phyloP scores from a whole-genome alignment of 2,329 filamentous ascomycete species.

The Pseudogymnoascus sp. region DNA sequence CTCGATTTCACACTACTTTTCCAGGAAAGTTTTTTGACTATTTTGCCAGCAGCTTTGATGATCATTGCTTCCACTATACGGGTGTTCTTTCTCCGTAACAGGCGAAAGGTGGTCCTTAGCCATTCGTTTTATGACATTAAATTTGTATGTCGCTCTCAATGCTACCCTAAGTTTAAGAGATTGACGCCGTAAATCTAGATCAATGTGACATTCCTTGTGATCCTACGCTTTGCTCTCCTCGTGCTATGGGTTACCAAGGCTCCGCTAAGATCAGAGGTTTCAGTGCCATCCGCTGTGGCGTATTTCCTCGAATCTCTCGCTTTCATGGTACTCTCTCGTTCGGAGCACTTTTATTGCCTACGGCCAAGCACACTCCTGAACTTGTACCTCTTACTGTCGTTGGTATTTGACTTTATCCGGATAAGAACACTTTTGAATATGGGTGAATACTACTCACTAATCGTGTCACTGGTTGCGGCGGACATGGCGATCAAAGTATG shows the following conservation, averaged over 20 bases:
- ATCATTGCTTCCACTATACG: neutral
- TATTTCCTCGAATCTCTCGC: slow-evolving; percentile 1
- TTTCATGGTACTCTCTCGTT: slow-evolving; percentile 2
- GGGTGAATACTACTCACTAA: neutral
- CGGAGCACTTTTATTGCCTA: neutral
- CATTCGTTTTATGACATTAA: neutral
- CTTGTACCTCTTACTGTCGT: neutral
- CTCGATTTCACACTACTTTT: slow-evolving; percentile 1
- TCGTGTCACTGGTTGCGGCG: neutral
- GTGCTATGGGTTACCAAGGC: neutral
- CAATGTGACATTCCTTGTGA: neutral
- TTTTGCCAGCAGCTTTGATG: neutral
- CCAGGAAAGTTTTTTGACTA: slow-evolving; percentile 2
- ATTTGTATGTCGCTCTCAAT: neutral
- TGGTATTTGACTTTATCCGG: neutral
- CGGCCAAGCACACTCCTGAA: neutral
- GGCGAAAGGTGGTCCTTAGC: neutral
- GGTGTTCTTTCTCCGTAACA: slow-evolving; percentile 1
- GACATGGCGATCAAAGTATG: neutral
- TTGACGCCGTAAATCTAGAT: neutral
- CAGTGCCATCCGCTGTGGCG: neutral
- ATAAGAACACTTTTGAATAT: neutral
- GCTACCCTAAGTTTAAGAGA: neutral
- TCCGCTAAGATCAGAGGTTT: neutral
- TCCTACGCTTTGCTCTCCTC: neutral